Percentiles rank a stretch among this genome's conserved stretches.
Conservation (phyloP, 495 filamentous ascomycete genomes). For the Neurospora sp. region DNA sequence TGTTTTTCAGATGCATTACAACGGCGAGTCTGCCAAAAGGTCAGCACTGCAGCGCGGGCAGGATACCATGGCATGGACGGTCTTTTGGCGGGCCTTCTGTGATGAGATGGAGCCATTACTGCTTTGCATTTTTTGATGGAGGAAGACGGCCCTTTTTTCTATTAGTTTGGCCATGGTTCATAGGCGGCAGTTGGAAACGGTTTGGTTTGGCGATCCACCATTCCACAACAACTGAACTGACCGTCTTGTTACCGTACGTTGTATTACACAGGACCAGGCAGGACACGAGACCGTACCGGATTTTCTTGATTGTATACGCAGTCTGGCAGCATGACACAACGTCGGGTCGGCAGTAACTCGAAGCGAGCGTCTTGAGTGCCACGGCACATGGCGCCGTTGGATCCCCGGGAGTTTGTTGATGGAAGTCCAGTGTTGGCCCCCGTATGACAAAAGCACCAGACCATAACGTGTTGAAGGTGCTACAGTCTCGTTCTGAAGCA, state of each 20-base stretch:
- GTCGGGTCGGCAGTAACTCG: background rate
- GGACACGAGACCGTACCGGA: background rate
- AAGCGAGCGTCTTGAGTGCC: background rate
- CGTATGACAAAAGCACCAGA: background rate
- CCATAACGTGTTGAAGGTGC: background rate
- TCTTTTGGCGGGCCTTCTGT: background rate
- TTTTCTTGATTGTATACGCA: background rate
- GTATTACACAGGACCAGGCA: background rate
- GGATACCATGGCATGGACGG: background rate
- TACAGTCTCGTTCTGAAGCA: background rate
- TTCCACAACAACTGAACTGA: background rate
- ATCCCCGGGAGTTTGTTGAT: background rate
- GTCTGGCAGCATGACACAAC: background rate
- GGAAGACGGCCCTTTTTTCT: background rate
- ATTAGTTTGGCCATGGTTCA: background rate
- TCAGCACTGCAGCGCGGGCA: background rate
- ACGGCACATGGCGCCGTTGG: background rate
- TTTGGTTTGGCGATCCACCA: background rate
- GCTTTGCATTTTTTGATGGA: background rate
- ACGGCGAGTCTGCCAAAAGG: background rate
- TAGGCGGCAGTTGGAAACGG: background rate
- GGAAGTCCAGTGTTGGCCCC: background rate
- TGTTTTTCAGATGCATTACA: background rate
- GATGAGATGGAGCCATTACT: background rate
- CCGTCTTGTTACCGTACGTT: background rate